phyloP scores from a whole-genome alignment of 768 basidiomycete genomes.

The Tulasnella calospora region DNA sequence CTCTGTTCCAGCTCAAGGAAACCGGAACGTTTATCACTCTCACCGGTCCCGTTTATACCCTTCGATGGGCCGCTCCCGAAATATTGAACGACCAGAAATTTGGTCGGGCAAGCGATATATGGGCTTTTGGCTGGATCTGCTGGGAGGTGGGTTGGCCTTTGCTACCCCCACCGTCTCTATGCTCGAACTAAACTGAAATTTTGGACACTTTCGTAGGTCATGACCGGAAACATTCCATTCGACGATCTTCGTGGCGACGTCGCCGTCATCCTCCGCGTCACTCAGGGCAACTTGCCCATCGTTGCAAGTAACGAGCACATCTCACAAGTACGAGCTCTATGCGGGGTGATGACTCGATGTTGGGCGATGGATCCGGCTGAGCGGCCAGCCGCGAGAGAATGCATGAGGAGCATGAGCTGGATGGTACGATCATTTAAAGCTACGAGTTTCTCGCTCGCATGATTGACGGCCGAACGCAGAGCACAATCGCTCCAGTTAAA shows the following conservation, averaged over 20 bases:
- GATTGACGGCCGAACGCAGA: neutral
- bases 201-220: neutral
- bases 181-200: neutral
- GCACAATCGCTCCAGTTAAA: neutral
- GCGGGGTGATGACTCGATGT: neutral
- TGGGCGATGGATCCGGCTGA: neutral
- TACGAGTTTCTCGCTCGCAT: neutral
- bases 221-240: constrained; percentile 2
- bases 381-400: neutral
- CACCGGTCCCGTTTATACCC: neutral
- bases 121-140: neutral
- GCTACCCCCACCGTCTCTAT: neutral
- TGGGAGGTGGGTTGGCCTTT: neutral
- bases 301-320: neutral
- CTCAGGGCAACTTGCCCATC: neutral
- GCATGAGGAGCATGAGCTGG: neutral
- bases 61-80: neutral
- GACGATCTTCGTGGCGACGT: neutral
- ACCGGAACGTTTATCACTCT: neutral
- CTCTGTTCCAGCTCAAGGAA: neutral
- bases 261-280: neutral
- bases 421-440: neutral
- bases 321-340: neutral
- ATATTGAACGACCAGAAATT: neutral
- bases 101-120: neutral